phyloP scores from a whole-genome alignment of 768 basidiomycete species.

The Boletus tylopilopsis region DNA sequence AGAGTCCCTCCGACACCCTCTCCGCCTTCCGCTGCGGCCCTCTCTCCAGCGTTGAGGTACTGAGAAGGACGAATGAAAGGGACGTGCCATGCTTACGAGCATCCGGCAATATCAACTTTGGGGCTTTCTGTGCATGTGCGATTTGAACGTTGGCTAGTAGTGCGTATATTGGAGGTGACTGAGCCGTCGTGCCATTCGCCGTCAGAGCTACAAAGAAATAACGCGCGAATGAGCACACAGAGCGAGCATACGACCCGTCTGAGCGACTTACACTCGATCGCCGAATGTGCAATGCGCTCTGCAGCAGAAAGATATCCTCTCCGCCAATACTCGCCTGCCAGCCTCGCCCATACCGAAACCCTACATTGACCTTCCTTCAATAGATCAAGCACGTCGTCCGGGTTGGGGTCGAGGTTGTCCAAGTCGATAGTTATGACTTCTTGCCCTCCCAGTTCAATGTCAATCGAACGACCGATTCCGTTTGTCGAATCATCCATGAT shows the following conservation, averaged over 20 bases:
- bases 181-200: slow-evolving; percentile 43
- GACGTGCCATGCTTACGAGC: slow-evolving; percentile 59
- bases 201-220: slow-evolving; percentile 43
- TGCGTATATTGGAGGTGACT: slow-evolving; percentile 70
- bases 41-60: slow-evolving; percentile 59
- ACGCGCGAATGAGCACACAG: background rate
- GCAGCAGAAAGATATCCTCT: slow-evolving; percentile 72
- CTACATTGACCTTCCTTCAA: slow-evolving; percentile 69
- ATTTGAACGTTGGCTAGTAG: slow-evolving; percentile 85
- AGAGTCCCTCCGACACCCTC: slow-evolving; percentile 54
- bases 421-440: slow-evolving; percentile 90
- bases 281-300: slow-evolving; percentile 68
- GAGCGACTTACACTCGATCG: slow-evolving; percentile 52
- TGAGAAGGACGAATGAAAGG: too few species aligned
- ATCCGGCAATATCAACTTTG: slow-evolving; percentile 68
- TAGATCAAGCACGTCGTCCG: slow-evolving; percentile 71
- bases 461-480: slow-evolving; percentile 40
- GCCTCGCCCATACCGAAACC: slow-evolving; percentile 73
- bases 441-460: slow-evolving; percentile 77
- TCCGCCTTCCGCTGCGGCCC: slow-evolving; percentile 53
- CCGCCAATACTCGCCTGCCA: slow-evolving; percentile 88
- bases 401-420: slow-evolving; percentile 76
- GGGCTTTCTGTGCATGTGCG: slow-evolving; percentile 75
- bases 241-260: background rate
- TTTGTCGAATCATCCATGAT: slow-evolving; percentile 20